phyloP scores from a whole-genome alignment of 495 filamentous ascomycete species.

The Staphylotrichum tortipilum region DNA sequence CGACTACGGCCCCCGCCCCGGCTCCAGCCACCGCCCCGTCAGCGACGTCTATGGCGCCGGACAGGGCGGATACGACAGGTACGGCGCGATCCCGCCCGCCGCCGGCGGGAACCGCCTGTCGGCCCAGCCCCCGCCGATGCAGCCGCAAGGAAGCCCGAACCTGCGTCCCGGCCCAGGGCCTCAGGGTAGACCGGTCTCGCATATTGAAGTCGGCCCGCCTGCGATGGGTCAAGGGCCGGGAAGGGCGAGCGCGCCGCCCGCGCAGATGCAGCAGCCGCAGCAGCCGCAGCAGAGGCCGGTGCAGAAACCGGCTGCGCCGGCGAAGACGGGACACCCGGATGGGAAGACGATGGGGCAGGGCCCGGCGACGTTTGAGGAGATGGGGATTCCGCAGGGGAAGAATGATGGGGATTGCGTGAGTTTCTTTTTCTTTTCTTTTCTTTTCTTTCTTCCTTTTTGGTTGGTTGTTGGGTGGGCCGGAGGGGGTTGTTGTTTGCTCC shows the following conservation, averaged over 20 bases:
- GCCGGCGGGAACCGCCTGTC: not conserved
- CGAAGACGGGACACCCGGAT: constrained; percentile 16
- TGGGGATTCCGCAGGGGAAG: constrained; percentile 80
- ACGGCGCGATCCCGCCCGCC: constrained; percentile 11
- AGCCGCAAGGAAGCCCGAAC: constrained; percentile 7
- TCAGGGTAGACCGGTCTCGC: too few relatives aligned
- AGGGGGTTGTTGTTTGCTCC: not conserved
- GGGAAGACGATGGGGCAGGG: constrained; percentile 60
- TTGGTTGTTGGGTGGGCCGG: not conserved
- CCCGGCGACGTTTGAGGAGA: constrained; percentile 94
- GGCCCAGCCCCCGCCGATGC: not conserved
- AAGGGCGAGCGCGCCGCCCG: constrained; percentile 26
- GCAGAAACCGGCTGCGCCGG: too few relatives aligned
- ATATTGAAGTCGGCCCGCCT: not conserved
- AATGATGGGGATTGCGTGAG: constrained; percentile 87
- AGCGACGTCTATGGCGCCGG: constrained; percentile 18
- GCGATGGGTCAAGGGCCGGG: too few relatives aligned
- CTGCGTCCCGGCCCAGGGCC: constrained; percentile 4
- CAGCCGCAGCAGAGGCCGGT: not conserved
- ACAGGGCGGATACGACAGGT: constrained; percentile 14
- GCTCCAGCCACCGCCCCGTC: constrained; percentile 16
- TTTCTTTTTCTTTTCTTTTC: not conserved
- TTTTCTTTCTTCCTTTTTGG: not conserved
- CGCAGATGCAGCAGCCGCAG: constrained; percentile 3
- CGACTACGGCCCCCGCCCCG: constrained; percentile 3